These are phyloP conservation scores for Myriosclerotinia scirpicola DNA, from an alignment of 2,329 filamentous ascomycete species.

Conservation along the genomic window DNA sequence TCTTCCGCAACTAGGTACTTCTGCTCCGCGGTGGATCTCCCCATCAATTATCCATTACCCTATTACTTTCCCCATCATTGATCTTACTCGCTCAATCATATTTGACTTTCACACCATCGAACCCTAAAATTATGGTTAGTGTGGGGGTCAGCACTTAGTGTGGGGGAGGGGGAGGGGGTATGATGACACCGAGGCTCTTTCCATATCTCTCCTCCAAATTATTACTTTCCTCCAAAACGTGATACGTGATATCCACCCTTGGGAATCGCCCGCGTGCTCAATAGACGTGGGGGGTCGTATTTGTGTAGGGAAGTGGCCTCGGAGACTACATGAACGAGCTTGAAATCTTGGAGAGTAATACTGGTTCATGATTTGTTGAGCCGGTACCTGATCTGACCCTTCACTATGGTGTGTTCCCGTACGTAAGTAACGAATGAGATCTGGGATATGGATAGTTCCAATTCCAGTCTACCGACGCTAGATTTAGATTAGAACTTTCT, in stretches of 20 bases:
- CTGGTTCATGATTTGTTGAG: conserved; percentile 8
- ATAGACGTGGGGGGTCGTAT: neutral
- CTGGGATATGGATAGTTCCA: conserved; percentile 14
- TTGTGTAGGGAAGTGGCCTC: neutral
- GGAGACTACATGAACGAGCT: neutral
- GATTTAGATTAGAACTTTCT: neutral
- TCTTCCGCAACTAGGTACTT: neutral
- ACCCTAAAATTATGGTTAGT: neutral
- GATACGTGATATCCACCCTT: conserved; percentile 4
- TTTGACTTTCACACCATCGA: conserved; percentile 1
- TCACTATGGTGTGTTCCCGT: neutral
- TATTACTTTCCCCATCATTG: neutral
- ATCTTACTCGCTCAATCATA: neutral
- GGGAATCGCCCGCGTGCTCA: neutral
- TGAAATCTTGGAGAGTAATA: neutral
- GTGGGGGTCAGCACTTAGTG: conserved; percentile 4
- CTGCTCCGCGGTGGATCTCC: neutral
- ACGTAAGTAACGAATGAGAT: neutral
- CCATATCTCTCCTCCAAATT: neutral
- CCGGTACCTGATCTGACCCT: neutral
- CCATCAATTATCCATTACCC: neutral
- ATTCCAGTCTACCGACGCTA: neutral
- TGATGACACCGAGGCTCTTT: neutral
- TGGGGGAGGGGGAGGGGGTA: neutral
- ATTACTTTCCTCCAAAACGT: neutral